Conservation (phyloP, 2,329 filamentous ascomycete species). For the Penicillium sp. region DNA sequence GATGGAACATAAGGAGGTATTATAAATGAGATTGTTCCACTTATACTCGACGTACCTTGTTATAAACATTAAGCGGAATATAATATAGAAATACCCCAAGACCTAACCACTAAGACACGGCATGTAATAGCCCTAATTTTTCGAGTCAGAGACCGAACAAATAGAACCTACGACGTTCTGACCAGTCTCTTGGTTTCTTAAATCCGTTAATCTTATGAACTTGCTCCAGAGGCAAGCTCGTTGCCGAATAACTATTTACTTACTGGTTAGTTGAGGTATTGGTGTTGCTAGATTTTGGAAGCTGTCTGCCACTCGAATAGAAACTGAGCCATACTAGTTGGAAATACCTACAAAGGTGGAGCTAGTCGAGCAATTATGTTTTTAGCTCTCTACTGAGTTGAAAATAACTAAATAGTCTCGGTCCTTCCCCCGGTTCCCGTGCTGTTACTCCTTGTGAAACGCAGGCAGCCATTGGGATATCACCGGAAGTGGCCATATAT, state of each 20-base stretch:
- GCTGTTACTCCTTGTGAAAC: slow-evolving; percentile 10
- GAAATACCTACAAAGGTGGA: not conserved
- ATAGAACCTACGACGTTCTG: not conserved
- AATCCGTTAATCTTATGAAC: not conserved
- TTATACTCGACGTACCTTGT: not conserved
- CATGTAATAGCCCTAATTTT: not conserved
- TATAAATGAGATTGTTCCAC: not conserved
- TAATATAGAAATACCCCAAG: too few species aligned
- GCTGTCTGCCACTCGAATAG: not conserved
- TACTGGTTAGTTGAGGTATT: not conserved
- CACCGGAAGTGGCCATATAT: too few species aligned
- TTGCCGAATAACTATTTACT: not conserved
- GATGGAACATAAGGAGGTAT: not conserved
- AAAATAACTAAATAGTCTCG: not conserved
- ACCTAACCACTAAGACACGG: not conserved
- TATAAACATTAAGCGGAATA: too few species aligned
- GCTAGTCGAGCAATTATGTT: not conserved
- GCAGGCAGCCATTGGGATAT: slow-evolving; percentile 10
- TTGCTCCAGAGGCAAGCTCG: not conserved
- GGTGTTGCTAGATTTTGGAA: not conserved
- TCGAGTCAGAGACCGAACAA: too few species aligned
- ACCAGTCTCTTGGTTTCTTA: not conserved
- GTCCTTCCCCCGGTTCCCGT: slow-evolving; percentile 1
- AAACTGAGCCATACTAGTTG: not conserved
- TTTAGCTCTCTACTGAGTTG: not conserved